phyloP scores from a whole-genome alignment of 306 rosid species.

The Echinosophora koreensis region DNA sequence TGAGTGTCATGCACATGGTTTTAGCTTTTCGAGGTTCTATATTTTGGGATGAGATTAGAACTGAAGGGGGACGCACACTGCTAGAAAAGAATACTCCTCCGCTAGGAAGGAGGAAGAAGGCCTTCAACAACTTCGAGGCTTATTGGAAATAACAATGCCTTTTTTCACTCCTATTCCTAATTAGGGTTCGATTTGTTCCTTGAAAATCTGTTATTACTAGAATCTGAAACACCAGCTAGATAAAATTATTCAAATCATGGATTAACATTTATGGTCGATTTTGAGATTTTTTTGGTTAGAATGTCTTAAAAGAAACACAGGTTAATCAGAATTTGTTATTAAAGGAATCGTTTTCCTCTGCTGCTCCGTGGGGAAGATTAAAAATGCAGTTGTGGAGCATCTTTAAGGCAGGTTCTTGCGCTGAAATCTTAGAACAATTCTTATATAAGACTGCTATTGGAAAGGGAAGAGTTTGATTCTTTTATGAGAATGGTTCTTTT shows the following conservation, averaged over 20 bases:
- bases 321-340: background rate
- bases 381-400: too few relatives aligned
- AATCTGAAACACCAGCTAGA: background rate
- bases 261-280: background rate
- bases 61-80: background rate
- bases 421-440: too few relatives aligned
- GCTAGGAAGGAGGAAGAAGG: background rate
- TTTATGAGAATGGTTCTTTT: too few relatives aligned
- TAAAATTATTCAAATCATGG: background rate
- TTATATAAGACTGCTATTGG: too few relatives aligned
- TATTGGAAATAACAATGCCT: conserved; percentile 13
- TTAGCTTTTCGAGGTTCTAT: conserved; percentile 5
- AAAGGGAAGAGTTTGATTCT: too few relatives aligned
- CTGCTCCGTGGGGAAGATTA: too few relatives aligned
- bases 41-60: conserved; percentile 30
- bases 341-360: background rate
- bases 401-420: too few relatives aligned
- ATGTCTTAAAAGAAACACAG: background rate
- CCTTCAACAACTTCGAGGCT: conserved; percentile 27
- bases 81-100: background rate
- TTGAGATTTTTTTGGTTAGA: background rate
- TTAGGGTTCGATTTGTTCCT: background rate
- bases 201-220: too few relatives aligned
- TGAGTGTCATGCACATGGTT: conserved; percentile 22
- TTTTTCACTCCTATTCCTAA: background rate